A percentile compares a stretch with the other conserved stretches of the same genome.
Evolutionary conservation across 305 asterid species (phyloP).

Genomic region (Withania somnifera): DNA sequence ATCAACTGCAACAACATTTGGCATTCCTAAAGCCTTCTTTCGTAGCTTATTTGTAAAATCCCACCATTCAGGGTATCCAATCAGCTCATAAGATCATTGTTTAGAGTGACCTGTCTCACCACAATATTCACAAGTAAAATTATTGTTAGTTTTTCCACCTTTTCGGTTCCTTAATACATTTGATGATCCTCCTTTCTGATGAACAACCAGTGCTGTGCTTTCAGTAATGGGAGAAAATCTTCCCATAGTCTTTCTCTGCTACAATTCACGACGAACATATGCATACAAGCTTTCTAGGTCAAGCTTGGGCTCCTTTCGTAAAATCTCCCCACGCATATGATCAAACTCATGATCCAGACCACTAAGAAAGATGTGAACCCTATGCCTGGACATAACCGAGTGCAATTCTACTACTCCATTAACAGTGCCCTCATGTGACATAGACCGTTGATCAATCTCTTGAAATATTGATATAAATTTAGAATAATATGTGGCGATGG

Average conservation of each 20-base stretch:
- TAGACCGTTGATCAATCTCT: neutral
- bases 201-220: neutral
- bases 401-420: neutral
- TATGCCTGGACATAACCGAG: neutral
- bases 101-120: neutral
- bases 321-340: neutral
- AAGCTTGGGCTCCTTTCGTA: neutral
- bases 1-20: neutral
- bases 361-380: neutral
- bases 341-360: constrained; percentile 7
- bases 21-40: neutral
- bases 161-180: too few relatives aligned
- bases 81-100: neutral
- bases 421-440: neutral
- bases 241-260: neutral
- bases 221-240: neutral
- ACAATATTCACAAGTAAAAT: neutral
- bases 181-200: neutral
- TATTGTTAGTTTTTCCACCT: neutral
- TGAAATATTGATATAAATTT: neutral
- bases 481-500: neutral
- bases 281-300: neutral
- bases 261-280: neutral
- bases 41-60: constrained; percentile 1
- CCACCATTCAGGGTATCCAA: constrained; percentile 6